These are phyloP conservation scores for Barbarea vulgaris DNA, from an alignment of 345 rosid species.

Conservation along the genomic window DNA sequence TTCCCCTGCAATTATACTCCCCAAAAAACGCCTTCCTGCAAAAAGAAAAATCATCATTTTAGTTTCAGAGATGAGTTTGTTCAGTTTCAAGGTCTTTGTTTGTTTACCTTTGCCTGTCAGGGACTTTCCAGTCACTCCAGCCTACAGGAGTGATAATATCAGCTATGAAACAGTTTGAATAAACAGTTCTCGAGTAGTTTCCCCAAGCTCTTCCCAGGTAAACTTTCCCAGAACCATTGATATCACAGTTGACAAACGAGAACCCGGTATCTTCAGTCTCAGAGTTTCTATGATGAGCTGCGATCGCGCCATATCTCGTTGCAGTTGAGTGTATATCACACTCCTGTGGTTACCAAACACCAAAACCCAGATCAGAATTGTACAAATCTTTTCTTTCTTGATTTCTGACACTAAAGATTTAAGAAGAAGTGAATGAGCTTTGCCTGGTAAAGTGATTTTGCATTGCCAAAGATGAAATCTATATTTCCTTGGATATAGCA, in stretches of 20 bases:
- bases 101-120: constrained; percentile 57
- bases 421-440: background rate
- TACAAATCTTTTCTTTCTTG: background rate
- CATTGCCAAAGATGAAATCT: constrained; percentile 87
- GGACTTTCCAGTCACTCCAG: constrained; percentile 84
- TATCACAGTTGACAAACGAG: constrained; percentile 71
- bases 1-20: constrained; percentile 77
- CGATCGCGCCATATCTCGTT: constrained; percentile 62
- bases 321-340: constrained; percentile 78
- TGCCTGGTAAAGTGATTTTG: constrained; percentile 77
- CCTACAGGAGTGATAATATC: constrained; percentile 67
- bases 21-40: constrained; percentile 79
- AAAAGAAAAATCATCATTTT: background rate
- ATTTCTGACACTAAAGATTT: background rate
- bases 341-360: constrained; percentile 45
- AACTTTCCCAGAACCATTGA: constrained; percentile 75
- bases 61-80: constrained; percentile 1
- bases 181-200: constrained; percentile 67
- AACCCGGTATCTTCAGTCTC: constrained; percentile 75
- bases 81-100: background rate
- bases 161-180: constrained; percentile 67
- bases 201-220: constrained; percentile 97
- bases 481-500: constrained; percentile 74
- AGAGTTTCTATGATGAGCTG: constrained; percentile 80
- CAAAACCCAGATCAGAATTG: background rate